Percentiles rank a stretch among this genome's conserved stretches.
Conservation (phyloP, 352 stramenopile species). For the Phytophthora hibernalis region DNA sequence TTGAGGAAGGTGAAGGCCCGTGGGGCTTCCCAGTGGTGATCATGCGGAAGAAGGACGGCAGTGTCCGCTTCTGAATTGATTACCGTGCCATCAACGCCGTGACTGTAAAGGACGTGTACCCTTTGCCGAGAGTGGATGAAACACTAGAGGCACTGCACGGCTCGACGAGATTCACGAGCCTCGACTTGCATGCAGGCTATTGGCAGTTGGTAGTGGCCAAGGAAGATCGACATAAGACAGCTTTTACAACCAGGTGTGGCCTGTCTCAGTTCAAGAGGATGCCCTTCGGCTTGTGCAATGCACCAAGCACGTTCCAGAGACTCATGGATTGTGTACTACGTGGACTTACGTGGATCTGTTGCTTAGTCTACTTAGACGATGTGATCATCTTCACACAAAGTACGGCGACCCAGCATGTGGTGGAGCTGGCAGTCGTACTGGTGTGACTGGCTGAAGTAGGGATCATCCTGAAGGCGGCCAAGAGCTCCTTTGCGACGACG, state of each 20-base stretch:
- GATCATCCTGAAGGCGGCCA: too few relatives aligned
- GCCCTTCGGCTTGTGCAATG: conserved; percentile 33
- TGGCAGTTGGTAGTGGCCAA: neutral
- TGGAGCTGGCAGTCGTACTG: too few relatives aligned
- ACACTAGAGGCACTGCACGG: conserved; percentile 15
- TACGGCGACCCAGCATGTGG: too few relatives aligned
- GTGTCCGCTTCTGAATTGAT: conserved; percentile 34
- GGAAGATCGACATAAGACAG: conserved; percentile 26
- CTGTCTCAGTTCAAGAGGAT: conserved; percentile 28
- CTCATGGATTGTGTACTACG: conserved; percentile 37
- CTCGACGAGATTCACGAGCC: neutral
- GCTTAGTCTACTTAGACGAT: conserved; percentile 34
- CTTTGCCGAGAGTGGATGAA: conserved; percentile 22
- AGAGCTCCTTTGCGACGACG: too few relatives aligned
- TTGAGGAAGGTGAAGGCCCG: conserved; percentile 20
- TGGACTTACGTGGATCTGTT: conserved; percentile 26
- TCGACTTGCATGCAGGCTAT: neutral
- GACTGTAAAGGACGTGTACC: conserved; percentile 28
- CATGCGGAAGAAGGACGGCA: neutral
- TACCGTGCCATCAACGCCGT: conserved; percentile 28
- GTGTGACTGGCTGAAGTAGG: too few relatives aligned
- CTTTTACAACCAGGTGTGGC: conserved; percentile 17
- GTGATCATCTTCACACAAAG: conserved; percentile 40
- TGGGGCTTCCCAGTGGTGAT: conserved; percentile 35
- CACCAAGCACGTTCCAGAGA: conserved; percentile 31